Conservation (phyloP, 495 filamentous ascomycete species). For the Polyplosphaeria fusca region DNA sequence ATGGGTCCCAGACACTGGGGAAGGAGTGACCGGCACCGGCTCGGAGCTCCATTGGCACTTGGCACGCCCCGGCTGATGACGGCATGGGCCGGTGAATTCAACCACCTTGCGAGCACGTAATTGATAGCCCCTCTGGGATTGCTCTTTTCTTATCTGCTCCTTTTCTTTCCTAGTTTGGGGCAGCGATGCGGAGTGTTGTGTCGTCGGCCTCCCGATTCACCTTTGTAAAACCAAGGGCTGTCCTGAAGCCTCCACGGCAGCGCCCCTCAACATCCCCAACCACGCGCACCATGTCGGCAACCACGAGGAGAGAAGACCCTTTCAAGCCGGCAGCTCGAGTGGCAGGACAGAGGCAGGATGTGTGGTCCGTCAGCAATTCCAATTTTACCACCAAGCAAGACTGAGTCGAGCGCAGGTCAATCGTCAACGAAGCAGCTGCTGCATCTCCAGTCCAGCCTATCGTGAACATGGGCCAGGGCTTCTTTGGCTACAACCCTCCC, state of each 20-base stretch:
- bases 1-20: constrained; percentile 16
- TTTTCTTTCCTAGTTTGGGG: neutral
- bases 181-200: constrained; percentile 11
- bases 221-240: neutral
- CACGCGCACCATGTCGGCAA: constrained; percentile 30
- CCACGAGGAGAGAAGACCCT: constrained; percentile 36
- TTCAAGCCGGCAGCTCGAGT: constrained; percentile 76
- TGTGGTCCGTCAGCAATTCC: constrained; percentile 61
- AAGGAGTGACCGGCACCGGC: neutral
- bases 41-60: constrained; percentile 7
- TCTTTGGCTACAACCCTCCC: constrained; percentile 97
- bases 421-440: constrained; percentile 87
- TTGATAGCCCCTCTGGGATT: no score
- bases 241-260: neutral
- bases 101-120: constrained; percentile 18
- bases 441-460: constrained; percentile 87
- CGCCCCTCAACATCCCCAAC: constrained; percentile 8
- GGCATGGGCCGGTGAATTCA: constrained; percentile 11
- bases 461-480: constrained; percentile 95
- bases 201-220: constrained; percentile 6
- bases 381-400: neutral
- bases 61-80: constrained; percentile 21
- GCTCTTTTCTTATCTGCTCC: no score
- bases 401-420: constrained; percentile 61
- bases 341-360: constrained; percentile 80